Evolutionary conservation across 441 rosid species (phyloP).

Genomic region (Eutrema salsugineum): DNA sequence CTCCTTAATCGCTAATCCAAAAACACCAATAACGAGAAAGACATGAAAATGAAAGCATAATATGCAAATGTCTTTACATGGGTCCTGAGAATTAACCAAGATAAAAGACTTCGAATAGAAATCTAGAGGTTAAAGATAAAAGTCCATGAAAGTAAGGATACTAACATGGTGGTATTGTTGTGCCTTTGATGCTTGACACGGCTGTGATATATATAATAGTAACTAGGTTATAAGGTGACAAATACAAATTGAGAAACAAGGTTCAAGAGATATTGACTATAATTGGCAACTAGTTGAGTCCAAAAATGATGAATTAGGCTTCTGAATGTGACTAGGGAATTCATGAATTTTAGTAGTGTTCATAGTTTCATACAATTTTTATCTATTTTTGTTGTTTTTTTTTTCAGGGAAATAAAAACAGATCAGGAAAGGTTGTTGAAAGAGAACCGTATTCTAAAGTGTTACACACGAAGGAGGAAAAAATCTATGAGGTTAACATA

Average conservation of each 20-base stretch:
- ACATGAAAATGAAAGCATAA: not conserved
- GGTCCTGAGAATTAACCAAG: not conserved
- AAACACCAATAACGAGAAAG: not conserved
- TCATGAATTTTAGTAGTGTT: not conserved
- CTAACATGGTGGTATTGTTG: not conserved
- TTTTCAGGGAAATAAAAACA: constrained; percentile 14
- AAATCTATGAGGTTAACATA: constrained; percentile 19
- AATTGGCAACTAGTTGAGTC: not conserved
- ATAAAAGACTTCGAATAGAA: not conserved
- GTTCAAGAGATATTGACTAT: not conserved
- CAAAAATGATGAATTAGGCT: not conserved
- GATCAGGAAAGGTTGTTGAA: not conserved
- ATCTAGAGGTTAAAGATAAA: not conserved
- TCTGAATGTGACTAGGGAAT: not conserved
- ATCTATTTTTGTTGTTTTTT: not conserved
- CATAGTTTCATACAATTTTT: not conserved
- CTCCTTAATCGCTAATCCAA: not conserved
- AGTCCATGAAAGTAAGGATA: not conserved
- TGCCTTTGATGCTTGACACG: not conserved
- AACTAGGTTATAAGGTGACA: not conserved
- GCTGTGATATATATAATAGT: not conserved
- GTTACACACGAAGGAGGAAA: constrained; percentile 6
- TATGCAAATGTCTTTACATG: not conserved
- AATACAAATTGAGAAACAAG: not conserved
- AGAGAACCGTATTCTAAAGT: constrained; percentile 7